Evolutionary conservation across 2,329 filamentous ascomycete genomes (phyloP).

Genomic region (Botrytis aclada): DNA sequence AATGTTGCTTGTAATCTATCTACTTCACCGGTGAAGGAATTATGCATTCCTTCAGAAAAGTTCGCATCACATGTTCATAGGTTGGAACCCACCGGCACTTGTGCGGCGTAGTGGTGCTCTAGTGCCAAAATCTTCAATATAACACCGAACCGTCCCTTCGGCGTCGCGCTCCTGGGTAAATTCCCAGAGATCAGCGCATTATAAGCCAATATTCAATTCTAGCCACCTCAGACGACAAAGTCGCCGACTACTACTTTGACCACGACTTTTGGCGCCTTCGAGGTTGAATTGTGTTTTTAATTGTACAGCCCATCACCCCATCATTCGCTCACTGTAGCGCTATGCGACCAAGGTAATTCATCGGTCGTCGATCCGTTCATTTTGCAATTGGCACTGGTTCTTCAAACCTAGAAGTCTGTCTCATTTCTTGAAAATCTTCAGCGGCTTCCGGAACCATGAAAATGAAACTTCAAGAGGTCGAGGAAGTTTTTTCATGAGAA

Average conservation of each 20-base stretch:
- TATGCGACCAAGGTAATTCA: not conserved
- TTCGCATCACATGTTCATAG: not conserved
- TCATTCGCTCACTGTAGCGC: not conserved
- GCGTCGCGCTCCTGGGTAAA: conserved; percentile 4
- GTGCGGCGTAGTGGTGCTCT: not conserved
- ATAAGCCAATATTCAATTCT: not conserved
- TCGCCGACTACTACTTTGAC: not conserved
- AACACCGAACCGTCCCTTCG: not conserved
- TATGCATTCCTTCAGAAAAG: not conserved
- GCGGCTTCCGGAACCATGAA: conserved; percentile 12
- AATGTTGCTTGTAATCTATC: not conserved
- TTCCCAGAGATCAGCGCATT: not conserved
- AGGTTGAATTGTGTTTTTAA: not conserved
- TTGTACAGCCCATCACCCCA: not conserved
- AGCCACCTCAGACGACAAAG: not conserved
- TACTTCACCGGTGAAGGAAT: not conserved
- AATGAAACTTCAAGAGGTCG: not conserved
- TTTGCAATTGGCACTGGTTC: not conserved
- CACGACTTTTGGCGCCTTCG: not conserved
- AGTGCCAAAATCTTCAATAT: not conserved
- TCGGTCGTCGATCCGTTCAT: not conserved
- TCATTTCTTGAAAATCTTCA: not conserved
- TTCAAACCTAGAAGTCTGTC: not conserved
- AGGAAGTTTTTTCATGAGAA: not conserved
- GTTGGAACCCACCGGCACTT: not conserved